Conservation (phyloP, 345 rosid species). For the Hypericum androsaemum region DNA sequence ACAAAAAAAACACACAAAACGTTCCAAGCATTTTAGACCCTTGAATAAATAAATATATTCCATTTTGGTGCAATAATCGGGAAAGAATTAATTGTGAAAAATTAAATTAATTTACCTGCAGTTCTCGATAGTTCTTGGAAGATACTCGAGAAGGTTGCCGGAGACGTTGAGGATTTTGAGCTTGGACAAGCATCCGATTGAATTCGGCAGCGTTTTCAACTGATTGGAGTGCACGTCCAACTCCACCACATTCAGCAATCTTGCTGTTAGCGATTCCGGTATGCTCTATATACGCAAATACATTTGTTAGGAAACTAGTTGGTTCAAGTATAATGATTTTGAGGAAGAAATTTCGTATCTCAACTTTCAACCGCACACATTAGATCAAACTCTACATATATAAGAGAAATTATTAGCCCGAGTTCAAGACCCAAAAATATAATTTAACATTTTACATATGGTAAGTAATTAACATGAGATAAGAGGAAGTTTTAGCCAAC, state of each 20-base stretch:
- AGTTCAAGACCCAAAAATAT: too few relatives aligned
- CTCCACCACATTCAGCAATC: constrained; percentile 62
- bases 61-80: too few relatives aligned
- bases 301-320: too few relatives aligned
- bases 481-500: background rate
- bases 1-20: too few relatives aligned
- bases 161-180: constrained; percentile 74
- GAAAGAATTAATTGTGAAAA: too few relatives aligned
- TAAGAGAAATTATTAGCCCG: too few relatives aligned
- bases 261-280: constrained; percentile 76
- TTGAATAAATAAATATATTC: background rate
- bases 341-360: too few relatives aligned
- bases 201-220: constrained; percentile 62
- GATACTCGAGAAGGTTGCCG: constrained; percentile 49
- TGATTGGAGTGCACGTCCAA: constrained; percentile 81
- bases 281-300: constrained; percentile 33
- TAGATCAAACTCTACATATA: too few relatives aligned
- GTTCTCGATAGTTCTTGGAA: constrained; percentile 66
- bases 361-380: too few relatives aligned
- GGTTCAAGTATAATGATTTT: too few relatives aligned
- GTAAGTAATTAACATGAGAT: too few relatives aligned
- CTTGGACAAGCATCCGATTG: constrained; percentile 74
- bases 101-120: constrained; percentile 46
- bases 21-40: background rate
- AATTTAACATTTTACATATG: too few relatives aligned